phyloP scores from a whole-genome alignment of 2,329 filamentous ascomycete species.

The Aspergillus nomiae region DNA sequence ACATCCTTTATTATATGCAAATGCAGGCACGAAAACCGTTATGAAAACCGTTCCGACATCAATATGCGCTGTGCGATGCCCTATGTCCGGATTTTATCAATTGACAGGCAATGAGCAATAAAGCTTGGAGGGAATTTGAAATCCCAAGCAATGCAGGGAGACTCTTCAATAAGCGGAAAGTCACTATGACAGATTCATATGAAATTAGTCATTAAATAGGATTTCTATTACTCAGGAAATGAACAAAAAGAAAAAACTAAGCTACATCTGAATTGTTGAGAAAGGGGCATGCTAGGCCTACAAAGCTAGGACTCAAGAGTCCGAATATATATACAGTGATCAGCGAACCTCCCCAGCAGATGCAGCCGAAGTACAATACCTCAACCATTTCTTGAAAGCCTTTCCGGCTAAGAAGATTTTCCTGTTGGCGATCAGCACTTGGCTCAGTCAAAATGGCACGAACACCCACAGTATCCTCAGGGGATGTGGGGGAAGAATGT shows the following conservation, averaged over 20 bases:
- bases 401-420: neutral
- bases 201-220: neutral
- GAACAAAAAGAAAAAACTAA: neutral
- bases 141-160: too few species aligned
- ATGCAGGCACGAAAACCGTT: neutral
- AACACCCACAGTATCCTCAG: neutral
- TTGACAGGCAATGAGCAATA: neutral
- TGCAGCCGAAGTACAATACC: neutral
- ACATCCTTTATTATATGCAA: neutral
- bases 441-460: neutral
- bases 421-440: neutral
- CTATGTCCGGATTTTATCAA: neutral
- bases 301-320: neutral
- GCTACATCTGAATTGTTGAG: neutral
- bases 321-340: neutral
- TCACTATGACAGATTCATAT: neutral
- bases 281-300: neutral
- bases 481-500: neutral
- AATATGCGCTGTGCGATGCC: neutral
- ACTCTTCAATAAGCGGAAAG: neutral
- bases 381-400: neutral
- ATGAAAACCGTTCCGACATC: neutral
- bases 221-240: neutral
- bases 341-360: neutral
- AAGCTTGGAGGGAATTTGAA: neutral